Evolutionary conservation across 768 basidiomycete genomes (phyloP).

Genomic region (Pluteus cervinus): DNA sequence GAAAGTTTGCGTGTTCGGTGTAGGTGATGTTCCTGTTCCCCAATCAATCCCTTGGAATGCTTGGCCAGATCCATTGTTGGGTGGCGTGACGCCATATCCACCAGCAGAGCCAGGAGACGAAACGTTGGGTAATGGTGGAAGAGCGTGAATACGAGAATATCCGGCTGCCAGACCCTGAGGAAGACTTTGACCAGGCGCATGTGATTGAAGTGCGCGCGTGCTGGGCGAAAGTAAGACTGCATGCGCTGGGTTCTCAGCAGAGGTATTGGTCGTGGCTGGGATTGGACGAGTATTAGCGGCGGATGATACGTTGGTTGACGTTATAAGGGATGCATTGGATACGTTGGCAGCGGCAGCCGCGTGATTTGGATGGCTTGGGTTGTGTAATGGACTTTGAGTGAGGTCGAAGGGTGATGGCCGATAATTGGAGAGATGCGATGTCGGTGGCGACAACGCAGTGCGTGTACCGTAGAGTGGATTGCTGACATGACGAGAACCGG

Average conservation of each 20-base stretch:
- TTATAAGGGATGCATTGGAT: conserved; percentile 33
- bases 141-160: conserved; percentile 83
- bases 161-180: conserved; percentile 92
- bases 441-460: too few species aligned
- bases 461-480: conserved; percentile 3
- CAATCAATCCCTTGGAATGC: too few species aligned
- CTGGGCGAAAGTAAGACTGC: conserved; percentile 50
- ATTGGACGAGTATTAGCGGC: conserved; percentile 36
- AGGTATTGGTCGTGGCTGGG: too few species aligned
- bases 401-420: too few species aligned
- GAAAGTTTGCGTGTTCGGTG: too few species aligned
- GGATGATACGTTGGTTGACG: conserved; percentile 13
- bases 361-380: too few species aligned
- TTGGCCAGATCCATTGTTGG: too few species aligned
- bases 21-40: too few species aligned
- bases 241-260: too few species aligned
- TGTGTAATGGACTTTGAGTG: too few species aligned
- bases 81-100: too few species aligned
- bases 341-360: conserved; percentile 14
- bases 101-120: conserved; percentile 25
- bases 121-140: conserved; percentile 34
- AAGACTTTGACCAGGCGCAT: conserved; percentile 86
- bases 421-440: too few species aligned
- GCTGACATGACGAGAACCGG: conserved; percentile 5
- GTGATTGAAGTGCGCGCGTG: conserved; percentile 74